Conservation (phyloP, 352 stramenopile species). For the Thalassiosira exigua region DNA sequence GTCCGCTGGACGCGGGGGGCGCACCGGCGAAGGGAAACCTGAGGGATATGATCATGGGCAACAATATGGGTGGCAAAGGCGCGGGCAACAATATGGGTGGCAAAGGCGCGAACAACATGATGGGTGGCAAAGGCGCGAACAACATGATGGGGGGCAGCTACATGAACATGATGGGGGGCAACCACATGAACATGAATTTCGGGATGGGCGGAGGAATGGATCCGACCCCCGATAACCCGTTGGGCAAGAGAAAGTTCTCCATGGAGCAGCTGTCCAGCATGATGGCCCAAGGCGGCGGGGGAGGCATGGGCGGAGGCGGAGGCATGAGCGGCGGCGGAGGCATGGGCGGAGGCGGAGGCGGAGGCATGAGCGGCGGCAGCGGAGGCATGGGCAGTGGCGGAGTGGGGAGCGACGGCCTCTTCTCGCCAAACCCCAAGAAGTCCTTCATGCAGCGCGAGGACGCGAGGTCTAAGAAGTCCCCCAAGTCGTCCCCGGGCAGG, state of each 20-base stretch:
- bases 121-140: no score
- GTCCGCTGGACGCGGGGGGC: no score
- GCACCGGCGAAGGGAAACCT: no score
- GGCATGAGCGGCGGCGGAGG: no score
- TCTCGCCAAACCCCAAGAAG: slow-evolving; percentile 45
- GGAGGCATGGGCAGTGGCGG: neutral
- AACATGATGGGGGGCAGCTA: no score
- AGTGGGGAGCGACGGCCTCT: neutral
- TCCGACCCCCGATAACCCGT: neutral
- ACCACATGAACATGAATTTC: no score
- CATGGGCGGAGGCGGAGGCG: neutral
- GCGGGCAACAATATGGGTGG: no score
- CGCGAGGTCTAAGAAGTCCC: neutral
- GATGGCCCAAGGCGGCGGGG: neutral
- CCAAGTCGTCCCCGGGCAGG: neutral
- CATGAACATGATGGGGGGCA: neutral
- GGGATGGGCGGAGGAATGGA: neutral
- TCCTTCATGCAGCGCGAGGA: slow-evolving; percentile 34
- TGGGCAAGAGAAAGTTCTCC: slow-evolving; percentile 2
- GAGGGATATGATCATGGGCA: no score
- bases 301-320: neutral
- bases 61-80: no score
- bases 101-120: no score
- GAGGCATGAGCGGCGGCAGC: slow-evolving; percentile 8
- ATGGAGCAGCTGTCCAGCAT: neutral